Base-by-base conservation (phyloP, 139 green algal species). In the Haematococcus lacustris region DNA sequence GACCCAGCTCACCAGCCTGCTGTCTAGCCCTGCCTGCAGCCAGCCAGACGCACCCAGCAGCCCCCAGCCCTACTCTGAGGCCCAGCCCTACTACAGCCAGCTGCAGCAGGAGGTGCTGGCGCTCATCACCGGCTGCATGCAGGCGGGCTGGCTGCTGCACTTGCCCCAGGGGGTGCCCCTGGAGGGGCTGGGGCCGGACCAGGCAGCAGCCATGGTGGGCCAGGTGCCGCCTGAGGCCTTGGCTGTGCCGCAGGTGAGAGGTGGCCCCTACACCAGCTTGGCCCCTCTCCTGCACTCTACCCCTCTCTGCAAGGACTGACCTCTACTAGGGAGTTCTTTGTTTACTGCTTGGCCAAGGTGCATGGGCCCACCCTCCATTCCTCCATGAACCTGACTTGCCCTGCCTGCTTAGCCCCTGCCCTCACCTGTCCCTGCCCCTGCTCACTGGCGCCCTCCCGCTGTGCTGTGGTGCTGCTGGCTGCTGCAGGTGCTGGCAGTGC, bases 81-180 rank as follows among this genome's bases (percentile, higher is more conserved):
- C 73, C 33, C 4, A 35, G 1, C n/a, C 50, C 1, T 78, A 70
- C 64, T 78, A 88, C n/a, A 61, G 3, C 0, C 86, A 87, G 41
- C 82, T 95, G 76, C 80, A 82, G 35, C 70, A 71, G 3, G 89
- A 96, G 78, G 66, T 88, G 21, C 28, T 80, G 3, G 75, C 73
- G 2, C 71, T 92, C 0, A 63, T 89, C 40, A 50, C 71, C 7
- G 78, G 73, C 5, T 81, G 77, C 38, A 40, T 82, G 70, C 38
- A 63, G 60, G 73, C 51, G 57, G 68, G 72, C 40, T 59, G 73
- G 50, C 60, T 78, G 50, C 70, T 86, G 69, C 73, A 71, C 51
- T 74, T 75, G 26, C 79, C 80, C 1, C 23, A 67, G 4, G 71
- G 67, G 6, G 21, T 82, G 50, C 65, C 77, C 3, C 39, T 82